Conservation (phyloP, 257 asterid genomes). For the Penstemon barbatus region DNA sequence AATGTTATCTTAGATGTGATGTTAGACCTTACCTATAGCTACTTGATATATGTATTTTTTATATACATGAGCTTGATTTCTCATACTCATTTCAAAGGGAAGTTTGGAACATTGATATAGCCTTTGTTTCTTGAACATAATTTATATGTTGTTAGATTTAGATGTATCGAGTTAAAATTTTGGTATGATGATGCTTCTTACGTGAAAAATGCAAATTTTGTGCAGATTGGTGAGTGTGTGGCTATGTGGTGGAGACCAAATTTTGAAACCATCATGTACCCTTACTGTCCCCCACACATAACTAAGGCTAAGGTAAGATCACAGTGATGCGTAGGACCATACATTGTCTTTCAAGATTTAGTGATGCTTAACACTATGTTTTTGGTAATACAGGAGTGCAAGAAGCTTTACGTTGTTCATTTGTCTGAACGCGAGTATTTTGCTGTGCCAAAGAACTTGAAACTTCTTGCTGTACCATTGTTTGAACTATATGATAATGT, state of each 20-base stretch:
- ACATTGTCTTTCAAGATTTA: not conserved
- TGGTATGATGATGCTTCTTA: constrained; percentile 3
- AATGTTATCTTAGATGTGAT: not conserved
- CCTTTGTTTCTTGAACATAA: too few relatives aligned
- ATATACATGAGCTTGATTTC: too few relatives aligned
- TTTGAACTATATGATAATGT: constrained; percentile 95
- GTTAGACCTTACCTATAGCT: too few relatives aligned
- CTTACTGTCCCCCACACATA: constrained; percentile 89
- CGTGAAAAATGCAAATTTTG: constrained; percentile 9
- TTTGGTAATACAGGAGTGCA: constrained; percentile 68
- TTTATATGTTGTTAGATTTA: not conserved
- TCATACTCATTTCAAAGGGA: too few relatives aligned
- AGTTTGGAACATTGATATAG: too few relatives aligned
- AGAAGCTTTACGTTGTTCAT: constrained; percentile 83
- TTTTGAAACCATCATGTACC: constrained; percentile 84
- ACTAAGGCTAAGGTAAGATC: constrained; percentile 70
- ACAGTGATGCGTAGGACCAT: not conserved
- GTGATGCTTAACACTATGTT: not conserved
- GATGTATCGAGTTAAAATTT: not conserved
- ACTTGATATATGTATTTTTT: too few relatives aligned
- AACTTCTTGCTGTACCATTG: constrained; percentile 93
- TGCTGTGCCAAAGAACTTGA: constrained; percentile 91
- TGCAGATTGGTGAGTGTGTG: constrained; percentile 93
- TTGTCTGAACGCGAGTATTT: constrained; percentile 86
- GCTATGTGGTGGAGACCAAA: constrained; percentile 97